phyloP scores from a whole-genome alignment of 2,329 filamentous ascomycete genomes.

The Cladophialophora exuberans region DNA sequence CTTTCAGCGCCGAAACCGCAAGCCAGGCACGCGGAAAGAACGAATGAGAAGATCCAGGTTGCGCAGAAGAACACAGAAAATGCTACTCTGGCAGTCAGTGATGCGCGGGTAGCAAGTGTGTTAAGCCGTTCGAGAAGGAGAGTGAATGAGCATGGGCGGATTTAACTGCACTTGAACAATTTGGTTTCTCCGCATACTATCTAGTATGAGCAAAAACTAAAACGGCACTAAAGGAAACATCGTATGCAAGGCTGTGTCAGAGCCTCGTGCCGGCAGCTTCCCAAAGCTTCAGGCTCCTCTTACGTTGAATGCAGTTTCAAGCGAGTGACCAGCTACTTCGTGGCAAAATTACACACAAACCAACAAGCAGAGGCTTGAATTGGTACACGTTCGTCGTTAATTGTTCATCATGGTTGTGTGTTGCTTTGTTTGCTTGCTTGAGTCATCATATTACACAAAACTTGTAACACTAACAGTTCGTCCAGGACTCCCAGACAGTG shows the following conservation, averaged over 20 bases:
- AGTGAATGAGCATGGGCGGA: not conserved
- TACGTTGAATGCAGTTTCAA: too few species aligned
- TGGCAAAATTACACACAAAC: too few species aligned
- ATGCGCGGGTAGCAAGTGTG: not conserved
- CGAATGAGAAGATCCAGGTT: not conserved
- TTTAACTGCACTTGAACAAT: not conserved
- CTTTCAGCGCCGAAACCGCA: not conserved
- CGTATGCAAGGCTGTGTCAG: not conserved
- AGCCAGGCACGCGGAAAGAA: not conserved
- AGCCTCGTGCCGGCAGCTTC: not conserved
- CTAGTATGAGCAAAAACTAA: not conserved
- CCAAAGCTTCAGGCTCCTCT: not conserved
- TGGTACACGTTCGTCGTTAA: not conserved
- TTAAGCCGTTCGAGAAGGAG: too few species aligned
- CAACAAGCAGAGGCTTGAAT: not conserved
- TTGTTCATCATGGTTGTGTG: constrained; percentile 29
- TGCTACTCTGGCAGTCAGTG: not conserved
- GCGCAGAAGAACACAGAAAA: not conserved
- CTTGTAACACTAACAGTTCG: constrained; percentile 23
- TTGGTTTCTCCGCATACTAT: not conserved
- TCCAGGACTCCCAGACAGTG: constrained; percentile 11
- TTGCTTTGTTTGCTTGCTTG: too few species aligned
- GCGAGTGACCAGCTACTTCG: too few species aligned
- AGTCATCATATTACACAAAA: constrained; percentile 27
- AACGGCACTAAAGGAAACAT: not conserved